These are phyloP conservation scores for Emiliania huxleyi DNA, from an alignment of 78 protist genomes.

Conservation along the genomic window DNA sequence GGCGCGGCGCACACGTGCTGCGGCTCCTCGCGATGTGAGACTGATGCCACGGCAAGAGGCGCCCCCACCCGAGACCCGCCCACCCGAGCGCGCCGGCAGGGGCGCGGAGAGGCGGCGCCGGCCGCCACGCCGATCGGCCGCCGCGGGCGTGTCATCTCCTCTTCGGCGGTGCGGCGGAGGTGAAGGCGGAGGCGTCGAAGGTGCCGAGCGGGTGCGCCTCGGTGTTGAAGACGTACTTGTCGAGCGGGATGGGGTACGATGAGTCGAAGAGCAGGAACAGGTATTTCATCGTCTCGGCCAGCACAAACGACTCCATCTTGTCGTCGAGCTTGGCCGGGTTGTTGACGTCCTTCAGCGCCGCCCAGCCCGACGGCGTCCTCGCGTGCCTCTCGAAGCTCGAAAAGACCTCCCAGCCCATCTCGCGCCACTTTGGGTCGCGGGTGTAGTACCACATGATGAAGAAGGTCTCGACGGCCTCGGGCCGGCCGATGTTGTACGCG, in stretches of 20 bases:
- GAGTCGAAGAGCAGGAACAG: constrained; percentile 8
- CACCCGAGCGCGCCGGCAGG: no score
- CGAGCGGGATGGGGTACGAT: constrained; percentile 52
- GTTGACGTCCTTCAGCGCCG: constrained; percentile 19
- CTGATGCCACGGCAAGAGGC: no score
- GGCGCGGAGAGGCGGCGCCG: no score
- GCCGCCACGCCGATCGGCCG: no score
- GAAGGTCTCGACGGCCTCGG: constrained; percentile 58
- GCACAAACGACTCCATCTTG: constrained; percentile 43
- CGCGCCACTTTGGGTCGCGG: constrained; percentile 57
- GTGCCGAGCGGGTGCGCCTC: constrained; percentile 88
- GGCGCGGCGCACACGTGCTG: no score
- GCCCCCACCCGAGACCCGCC: no score
- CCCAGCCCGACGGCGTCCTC: background rate
- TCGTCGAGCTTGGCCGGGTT: constrained; percentile 14
- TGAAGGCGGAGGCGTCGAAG: no score
- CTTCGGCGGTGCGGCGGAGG: no score
- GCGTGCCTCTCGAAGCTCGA: constrained; percentile 52
- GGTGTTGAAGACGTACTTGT: constrained; percentile 90
- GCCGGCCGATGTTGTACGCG: constrained; percentile 24
- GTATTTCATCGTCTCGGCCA: constrained; percentile 38
- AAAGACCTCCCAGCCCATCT: constrained; percentile 53
- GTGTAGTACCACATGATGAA: constrained; percentile 64
- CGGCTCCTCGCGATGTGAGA: no score
- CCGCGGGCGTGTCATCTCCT: no score